These are phyloP conservation scores for Suhomyces bribrorum DNA, from an alignment of 1,139 yeast genomes.

Conservation along the genomic window DNA sequence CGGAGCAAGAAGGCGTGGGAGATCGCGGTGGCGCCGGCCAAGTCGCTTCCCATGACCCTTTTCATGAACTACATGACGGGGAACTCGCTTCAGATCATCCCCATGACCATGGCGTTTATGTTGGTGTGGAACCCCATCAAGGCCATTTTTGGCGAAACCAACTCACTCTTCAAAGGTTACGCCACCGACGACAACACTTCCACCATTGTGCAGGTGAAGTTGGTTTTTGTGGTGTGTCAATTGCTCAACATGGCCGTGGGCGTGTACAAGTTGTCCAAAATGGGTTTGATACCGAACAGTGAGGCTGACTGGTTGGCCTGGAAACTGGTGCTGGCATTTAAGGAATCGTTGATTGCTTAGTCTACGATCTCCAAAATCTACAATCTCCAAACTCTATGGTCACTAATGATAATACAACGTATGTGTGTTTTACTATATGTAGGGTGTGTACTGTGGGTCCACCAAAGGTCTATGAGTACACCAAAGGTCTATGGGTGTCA, in stretches of 20 bases:
- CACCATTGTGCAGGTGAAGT: constrained; percentile 44
- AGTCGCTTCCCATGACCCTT: constrained; percentile 82
- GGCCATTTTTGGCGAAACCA: constrained; percentile 62
- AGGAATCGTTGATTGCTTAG: constrained; percentile 18
- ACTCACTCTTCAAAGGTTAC: constrained; percentile 42
- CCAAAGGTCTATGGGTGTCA: too few species aligned
- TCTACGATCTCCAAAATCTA: too few species aligned
- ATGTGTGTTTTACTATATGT: too few species aligned
- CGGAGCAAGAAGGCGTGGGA: constrained; percentile 82
- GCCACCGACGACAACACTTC: constrained; percentile 36
- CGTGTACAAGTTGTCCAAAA: constrained; percentile 75
- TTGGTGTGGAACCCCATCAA: constrained; percentile 75
- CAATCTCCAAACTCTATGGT: too few species aligned
- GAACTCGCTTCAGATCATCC: constrained; percentile 82
- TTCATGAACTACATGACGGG: constrained; percentile 96
- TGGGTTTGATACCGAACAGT: constrained; percentile 91
- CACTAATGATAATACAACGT: too few species aligned
- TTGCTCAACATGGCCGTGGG: constrained; percentile 72
- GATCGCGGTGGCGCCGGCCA: constrained; percentile 79
- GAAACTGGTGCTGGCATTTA: constrained; percentile 52
- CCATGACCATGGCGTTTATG: constrained; percentile 88
- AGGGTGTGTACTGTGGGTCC: too few species aligned
- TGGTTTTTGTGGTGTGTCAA: constrained; percentile 57
- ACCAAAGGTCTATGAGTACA: too few species aligned
- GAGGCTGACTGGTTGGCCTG: constrained; percentile 92